These are phyloP conservation scores for Mallotus repandus DNA, from an alignment of 441 rosid genomes.

Conservation along the genomic window DNA sequence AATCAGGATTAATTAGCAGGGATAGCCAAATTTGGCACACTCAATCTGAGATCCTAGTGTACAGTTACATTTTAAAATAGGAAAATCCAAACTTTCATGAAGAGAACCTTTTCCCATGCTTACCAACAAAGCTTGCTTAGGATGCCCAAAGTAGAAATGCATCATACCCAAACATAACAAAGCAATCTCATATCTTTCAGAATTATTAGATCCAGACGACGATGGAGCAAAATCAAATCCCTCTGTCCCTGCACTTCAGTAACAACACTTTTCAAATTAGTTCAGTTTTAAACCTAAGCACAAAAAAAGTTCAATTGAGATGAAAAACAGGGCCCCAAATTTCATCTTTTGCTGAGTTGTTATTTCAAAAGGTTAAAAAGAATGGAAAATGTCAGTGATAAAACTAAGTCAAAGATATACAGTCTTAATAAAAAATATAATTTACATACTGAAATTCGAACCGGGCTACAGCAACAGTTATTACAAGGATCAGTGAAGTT, in stretches of 20 bases:
- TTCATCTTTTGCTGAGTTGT: neutral
- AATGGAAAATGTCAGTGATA: neutral
- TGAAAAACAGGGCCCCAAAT: slow-evolving; percentile 2
- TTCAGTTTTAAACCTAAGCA: slow-evolving; percentile 20
- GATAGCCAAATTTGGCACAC: neutral
- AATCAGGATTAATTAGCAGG: neutral
- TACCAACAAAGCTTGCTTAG: slow-evolving; percentile 89
- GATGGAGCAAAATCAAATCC: slow-evolving; percentile 75
- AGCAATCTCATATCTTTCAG: slow-evolving; percentile 81
- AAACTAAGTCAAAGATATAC: slow-evolving; percentile 5
- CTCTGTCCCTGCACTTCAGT: slow-evolving; percentile 96
- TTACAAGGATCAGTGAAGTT: neutral
- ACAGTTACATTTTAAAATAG: neutral
- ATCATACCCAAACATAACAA: slow-evolving; percentile 89
- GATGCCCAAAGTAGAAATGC: slow-evolving; percentile 98
- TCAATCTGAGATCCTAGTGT: neutral
- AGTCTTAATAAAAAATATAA: neutral
- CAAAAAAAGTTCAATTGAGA: slow-evolving; percentile 23
- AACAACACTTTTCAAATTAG: slow-evolving; percentile 43
- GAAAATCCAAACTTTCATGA: neutral
- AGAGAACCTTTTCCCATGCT: slow-evolving; percentile 23
- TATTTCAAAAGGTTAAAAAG: neutral
- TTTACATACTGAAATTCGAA: neutral
- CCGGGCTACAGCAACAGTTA: neutral
- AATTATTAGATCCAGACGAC: slow-evolving; percentile 50